These are phyloP conservation scores for Ephemerocybe angulata DNA, from an alignment of 768 basidiomycete species.

Conservation along the genomic window DNA sequence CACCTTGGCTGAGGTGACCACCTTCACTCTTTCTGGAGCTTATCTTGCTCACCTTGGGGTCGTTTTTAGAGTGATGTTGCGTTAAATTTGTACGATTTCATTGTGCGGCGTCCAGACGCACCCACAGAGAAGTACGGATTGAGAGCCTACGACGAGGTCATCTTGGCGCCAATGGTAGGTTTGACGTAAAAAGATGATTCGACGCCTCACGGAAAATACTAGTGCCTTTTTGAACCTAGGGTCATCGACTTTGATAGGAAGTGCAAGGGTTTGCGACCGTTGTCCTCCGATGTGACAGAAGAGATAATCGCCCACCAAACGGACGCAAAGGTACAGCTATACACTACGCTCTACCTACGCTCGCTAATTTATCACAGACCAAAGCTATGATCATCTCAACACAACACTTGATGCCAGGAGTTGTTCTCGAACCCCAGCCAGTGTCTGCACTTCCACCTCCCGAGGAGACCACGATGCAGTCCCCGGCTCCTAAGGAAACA, in stretches of 20 bases:
- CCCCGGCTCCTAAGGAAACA: slow-evolving; percentile 14
- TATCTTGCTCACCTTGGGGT: slow-evolving; percentile 5
- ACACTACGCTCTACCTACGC: neutral
- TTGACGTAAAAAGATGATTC: neutral
- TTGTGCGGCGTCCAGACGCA: slow-evolving; percentile 71
- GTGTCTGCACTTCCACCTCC: slow-evolving; percentile 15
- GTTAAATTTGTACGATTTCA: slow-evolving; percentile 86
- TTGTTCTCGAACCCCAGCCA: slow-evolving; percentile 2
- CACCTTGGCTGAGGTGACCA: slow-evolving; percentile 79
- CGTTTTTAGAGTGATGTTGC: slow-evolving; percentile 83
- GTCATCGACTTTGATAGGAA: slow-evolving; percentile 88
- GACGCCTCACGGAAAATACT: slow-evolving; percentile 7
- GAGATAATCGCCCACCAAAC: slow-evolving; percentile 60
- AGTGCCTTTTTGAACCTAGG: slow-evolving; percentile 93
- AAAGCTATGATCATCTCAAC: slow-evolving; percentile 91
- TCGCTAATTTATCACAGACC: slow-evolving; percentile 47
- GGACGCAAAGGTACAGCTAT: slow-evolving; percentile 47
- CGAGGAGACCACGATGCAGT: slow-evolving; percentile 19
- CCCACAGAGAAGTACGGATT: slow-evolving; percentile 84
- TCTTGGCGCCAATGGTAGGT: slow-evolving; percentile 88
- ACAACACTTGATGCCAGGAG: slow-evolving; percentile 61
- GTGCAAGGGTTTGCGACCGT: slow-evolving; percentile 43
- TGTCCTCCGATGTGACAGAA: slow-evolving; percentile 66
- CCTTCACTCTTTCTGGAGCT: slow-evolving; percentile 6
- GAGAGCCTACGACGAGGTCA: slow-evolving; percentile 92